Evolutionary conservation across 1,139 yeast species (phyloP).

Genomic region (Debaryomyces udenii): DNA sequence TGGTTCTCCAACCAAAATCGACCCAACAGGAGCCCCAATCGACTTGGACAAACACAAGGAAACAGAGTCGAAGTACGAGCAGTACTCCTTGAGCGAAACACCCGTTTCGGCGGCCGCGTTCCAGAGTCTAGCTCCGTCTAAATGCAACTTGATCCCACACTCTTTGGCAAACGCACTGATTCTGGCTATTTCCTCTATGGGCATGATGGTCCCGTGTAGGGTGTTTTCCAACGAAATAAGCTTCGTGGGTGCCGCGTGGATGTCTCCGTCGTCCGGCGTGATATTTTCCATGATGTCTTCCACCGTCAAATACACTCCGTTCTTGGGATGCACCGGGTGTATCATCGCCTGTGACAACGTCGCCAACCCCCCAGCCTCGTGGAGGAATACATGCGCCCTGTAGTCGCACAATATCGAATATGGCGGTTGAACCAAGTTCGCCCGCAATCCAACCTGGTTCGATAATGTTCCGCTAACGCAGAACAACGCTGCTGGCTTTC

Average conservation of each 20-base stretch:
- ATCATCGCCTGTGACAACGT: slow-evolving; percentile 92
- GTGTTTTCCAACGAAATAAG: slow-evolving; percentile 88
- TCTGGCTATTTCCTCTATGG: slow-evolving; percentile 74
- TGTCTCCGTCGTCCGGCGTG: slow-evolving; percentile 79
- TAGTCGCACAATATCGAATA: slow-evolving; percentile 81
- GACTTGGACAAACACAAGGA: slow-evolving; percentile 90
- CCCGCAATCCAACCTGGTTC: slow-evolving; percentile 82
- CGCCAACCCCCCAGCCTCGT: slow-evolving; percentile 92
- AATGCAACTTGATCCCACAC: slow-evolving; percentile 68
- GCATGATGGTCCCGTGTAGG: slow-evolving; percentile 78
- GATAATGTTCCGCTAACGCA: slow-evolving; percentile 92
- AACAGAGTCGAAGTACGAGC: slow-evolving; percentile 81
- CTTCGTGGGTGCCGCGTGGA: slow-evolving; percentile 88
- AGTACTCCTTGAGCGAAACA: slow-evolving; percentile 68
- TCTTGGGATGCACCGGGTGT: slow-evolving; percentile 74
- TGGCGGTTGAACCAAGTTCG: slow-evolving; percentile 84
- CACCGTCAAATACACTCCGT: slow-evolving; percentile 74
- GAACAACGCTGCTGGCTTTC: slow-evolving; percentile 81
- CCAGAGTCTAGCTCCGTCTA: slow-evolving; percentile 97
- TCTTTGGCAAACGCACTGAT: slow-evolving; percentile 73
- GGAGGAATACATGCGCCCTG: slow-evolving; percentile 79
- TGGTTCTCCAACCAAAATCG: slow-evolving; percentile 74
- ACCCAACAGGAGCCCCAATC: slow-evolving; percentile 93
- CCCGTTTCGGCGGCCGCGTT: slow-evolving; percentile 83
- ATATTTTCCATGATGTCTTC: slow-evolving; percentile 71